phyloP scores from a whole-genome alignment of 2,329 filamentous ascomycete genomes.

The Diaporthe amygdali region DNA sequence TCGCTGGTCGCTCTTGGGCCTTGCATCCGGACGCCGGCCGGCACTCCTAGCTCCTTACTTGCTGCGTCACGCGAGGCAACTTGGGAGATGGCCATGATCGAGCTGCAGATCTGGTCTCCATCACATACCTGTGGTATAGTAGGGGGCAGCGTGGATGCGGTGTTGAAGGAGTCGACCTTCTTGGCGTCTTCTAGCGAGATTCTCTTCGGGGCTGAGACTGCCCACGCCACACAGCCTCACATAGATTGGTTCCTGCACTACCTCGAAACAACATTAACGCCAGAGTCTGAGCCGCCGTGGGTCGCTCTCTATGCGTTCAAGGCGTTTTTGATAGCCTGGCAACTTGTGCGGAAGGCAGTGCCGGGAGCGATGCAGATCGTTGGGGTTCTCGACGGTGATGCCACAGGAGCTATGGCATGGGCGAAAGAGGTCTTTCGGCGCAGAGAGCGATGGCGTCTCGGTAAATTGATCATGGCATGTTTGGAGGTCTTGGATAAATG shows the following conservation, averaged over 20 bases:
- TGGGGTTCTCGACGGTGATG: slow-evolving; percentile 38
- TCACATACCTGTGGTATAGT: slow-evolving; percentile 45
- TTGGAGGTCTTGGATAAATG: slow-evolving; percentile 24
- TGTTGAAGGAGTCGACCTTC: slow-evolving; percentile 38
- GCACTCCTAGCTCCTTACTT: neutral
- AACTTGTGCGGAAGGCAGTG: slow-evolving; percentile 37
- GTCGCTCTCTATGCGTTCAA: slow-evolving; percentile 45
- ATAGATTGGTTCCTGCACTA: slow-evolving; percentile 45
- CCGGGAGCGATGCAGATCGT: slow-evolving; percentile 40
- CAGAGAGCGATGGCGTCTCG: slow-evolving; percentile 36
- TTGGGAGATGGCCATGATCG: slow-evolving; percentile 48
- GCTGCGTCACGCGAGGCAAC: slow-evolving; percentile 37
- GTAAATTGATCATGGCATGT: slow-evolving; percentile 37
- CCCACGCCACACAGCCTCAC: slow-evolving; percentile 39
- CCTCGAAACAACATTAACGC: slow-evolving; percentile 33
- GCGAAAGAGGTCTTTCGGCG: slow-evolving; percentile 37
- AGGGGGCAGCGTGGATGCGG: slow-evolving; percentile 39
- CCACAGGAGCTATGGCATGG: slow-evolving; percentile 34
- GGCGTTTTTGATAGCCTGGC: slow-evolving; percentile 46
- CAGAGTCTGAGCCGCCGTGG: slow-evolving; percentile 43
- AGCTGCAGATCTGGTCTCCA: slow-evolving; percentile 47
- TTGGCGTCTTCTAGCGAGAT: slow-evolving; percentile 37
- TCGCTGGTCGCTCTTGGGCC: slow-evolving; percentile 41
- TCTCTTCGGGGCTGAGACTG: slow-evolving; percentile 36
- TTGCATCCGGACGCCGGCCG: slow-evolving; percentile 32